Conservation (phyloP, 2,329 filamentous ascomycete genomes). For the Chaetomium globosum region DNA sequence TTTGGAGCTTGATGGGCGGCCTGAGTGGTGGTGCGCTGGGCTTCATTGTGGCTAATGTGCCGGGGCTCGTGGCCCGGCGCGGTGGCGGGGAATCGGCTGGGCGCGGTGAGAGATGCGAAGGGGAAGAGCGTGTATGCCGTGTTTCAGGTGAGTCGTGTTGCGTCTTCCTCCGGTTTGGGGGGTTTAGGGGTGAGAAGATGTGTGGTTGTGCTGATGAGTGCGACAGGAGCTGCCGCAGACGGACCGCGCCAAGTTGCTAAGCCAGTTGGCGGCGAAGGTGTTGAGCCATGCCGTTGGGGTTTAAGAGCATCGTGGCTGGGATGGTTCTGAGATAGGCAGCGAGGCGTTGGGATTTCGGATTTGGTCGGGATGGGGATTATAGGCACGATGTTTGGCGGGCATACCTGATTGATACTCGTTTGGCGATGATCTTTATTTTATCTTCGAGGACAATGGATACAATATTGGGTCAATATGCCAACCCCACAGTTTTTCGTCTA, state of each 20-base stretch:
- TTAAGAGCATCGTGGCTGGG: slow-evolving; percentile 36
- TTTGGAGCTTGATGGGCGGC: slow-evolving; percentile 86
- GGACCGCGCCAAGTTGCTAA: slow-evolving; percentile 78
- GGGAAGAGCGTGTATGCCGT: slow-evolving; percentile 95
- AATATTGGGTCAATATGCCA: background rate
- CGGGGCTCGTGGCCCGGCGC: slow-evolving; percentile 87
- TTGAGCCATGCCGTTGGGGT: slow-evolving; percentile 76
- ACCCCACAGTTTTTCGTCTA: background rate
- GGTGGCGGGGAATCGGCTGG: slow-evolving; percentile 89
- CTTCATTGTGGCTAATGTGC: slow-evolving; percentile 92
- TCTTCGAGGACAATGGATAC: background rate
- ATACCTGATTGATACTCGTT: background rate
- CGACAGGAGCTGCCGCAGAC: slow-evolving; percentile 74
- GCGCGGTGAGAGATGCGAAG: slow-evolving; percentile 82
- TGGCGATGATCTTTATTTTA: background rate
- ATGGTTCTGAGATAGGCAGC: background rate
- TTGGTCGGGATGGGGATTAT: slow-evolving; percentile 3
- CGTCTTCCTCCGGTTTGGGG: too few relatives aligned
- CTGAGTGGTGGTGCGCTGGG: slow-evolving; percentile 86
- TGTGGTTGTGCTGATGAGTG: slow-evolving; percentile 12
- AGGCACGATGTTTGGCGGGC: background rate
- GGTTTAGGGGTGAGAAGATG: background rate
- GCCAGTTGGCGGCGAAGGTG: slow-evolving; percentile 81
- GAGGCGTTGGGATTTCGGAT: slow-evolving; percentile 8
- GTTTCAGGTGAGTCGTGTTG: slow-evolving; percentile 59